A percentile compares a stretch with the other conserved stretches of the same genome.
Conservation (phyloP, 2,329 filamentous ascomycete genomes). For the Coleophoma eucalyptorum region DNA sequence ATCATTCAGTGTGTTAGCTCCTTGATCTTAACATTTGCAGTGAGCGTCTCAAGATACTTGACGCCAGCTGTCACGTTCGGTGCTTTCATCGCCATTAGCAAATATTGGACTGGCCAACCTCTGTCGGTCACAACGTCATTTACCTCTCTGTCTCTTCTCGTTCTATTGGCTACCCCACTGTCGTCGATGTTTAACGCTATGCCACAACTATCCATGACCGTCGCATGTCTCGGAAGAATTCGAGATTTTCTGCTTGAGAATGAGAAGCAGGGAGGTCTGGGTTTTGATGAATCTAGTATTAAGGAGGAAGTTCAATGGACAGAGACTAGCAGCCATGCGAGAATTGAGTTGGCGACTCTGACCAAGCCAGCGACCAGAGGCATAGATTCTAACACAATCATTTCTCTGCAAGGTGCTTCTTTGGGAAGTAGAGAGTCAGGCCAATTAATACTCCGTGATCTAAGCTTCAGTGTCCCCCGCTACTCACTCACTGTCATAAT, state of each 20-base stretch:
- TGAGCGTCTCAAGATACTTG: neutral
- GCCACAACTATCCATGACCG: conserved; percentile 14
- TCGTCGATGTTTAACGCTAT: conserved; percentile 11
- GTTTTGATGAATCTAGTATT: conserved; percentile 1
- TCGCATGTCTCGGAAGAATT: conserved; percentile 17
- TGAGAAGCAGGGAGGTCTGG: neutral
- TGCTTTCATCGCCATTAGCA: neutral
- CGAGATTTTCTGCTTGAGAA: conserved; percentile 16
- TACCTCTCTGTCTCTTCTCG: conserved; percentile 20
- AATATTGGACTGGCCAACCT: conserved; percentile 5
- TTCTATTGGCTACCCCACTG: conserved; percentile 13
- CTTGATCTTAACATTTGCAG: neutral
- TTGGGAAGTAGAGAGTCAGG: conserved; percentile 65
- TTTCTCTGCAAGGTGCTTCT: conserved; percentile 60
- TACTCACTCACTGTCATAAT: conserved; percentile 85
- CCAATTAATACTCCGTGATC: conserved; percentile 73
- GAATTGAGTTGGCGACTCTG: neutral
- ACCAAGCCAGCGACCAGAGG: neutral
- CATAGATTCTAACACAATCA: neutral
- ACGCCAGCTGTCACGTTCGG: conserved; percentile 4
- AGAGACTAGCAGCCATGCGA: neutral
- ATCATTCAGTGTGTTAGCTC: too few relatives aligned
- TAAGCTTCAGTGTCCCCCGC: conserved; percentile 74
- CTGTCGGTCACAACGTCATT: conserved; percentile 8
- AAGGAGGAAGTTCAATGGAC: neutral